Conservation (phyloP, 495 filamentous ascomycete genomes). For the Xylaria castorea region DNA sequence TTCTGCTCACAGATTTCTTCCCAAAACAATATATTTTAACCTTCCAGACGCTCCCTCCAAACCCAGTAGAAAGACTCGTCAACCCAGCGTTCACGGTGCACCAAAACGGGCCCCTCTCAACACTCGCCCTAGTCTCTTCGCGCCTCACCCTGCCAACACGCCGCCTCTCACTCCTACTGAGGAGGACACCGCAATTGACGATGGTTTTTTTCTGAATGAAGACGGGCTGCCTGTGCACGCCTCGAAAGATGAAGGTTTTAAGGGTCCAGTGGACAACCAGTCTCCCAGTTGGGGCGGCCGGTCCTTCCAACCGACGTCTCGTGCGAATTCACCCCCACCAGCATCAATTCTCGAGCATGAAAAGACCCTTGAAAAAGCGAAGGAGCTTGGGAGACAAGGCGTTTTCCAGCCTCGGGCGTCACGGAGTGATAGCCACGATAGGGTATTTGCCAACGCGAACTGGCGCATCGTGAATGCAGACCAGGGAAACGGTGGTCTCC, state of each 20-base stretch:
- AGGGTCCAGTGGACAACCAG: slow-evolving; percentile 66
- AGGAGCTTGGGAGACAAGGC: slow-evolving; percentile 54
- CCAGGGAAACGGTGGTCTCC: slow-evolving; percentile 88
- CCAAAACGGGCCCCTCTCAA: slow-evolving; percentile 41
- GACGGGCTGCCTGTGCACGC: slow-evolving; percentile 47
- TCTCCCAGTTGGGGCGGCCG: slow-evolving; percentile 75
- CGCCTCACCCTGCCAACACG: slow-evolving; percentile 50
- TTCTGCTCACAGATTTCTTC: slow-evolving; percentile 70
- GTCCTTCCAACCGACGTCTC: slow-evolving; percentile 75
- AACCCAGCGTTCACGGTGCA: slow-evolving; percentile 37
- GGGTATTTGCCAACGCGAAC: slow-evolving; percentile 67
- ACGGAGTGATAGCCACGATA: slow-evolving; percentile 65
- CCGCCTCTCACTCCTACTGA: slow-evolving; percentile 68
- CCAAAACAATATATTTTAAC: slow-evolving; percentile 84
- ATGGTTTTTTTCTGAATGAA: slow-evolving; percentile 67
- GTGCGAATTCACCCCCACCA: slow-evolving; percentile 69
- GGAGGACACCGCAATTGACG: slow-evolving; percentile 54
- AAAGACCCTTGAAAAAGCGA: slow-evolving; percentile 60
- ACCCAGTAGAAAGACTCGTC: slow-evolving; percentile 8
- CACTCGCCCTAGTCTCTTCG: slow-evolving; percentile 54
- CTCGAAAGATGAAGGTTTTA: slow-evolving; percentile 42
- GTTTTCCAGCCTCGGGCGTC: slow-evolving; percentile 53
- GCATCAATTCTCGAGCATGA: slow-evolving; percentile 72
- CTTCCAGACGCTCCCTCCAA: slow-evolving; percentile 46
- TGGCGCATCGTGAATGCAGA: slow-evolving; percentile 87